Evolutionary conservation across 108 stramenopile species (phyloP).

Genomic region (Pelagomonas calceolata): DNA sequence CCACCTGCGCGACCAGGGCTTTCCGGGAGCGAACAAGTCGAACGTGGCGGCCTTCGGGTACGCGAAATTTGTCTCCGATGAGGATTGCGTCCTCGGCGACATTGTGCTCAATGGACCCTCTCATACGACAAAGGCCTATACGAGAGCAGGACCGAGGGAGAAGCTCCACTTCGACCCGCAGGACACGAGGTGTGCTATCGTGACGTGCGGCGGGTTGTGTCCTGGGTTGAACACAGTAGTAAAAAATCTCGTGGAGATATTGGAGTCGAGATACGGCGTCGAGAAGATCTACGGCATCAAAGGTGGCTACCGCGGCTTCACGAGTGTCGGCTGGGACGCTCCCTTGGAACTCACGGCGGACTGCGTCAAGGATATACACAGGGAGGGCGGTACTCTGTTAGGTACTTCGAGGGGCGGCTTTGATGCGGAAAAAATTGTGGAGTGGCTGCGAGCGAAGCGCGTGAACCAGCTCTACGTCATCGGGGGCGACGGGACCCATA

Average conservation of each 20-base stretch:
- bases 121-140: not conserved
- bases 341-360: constrained; percentile 60
- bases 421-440: constrained; percentile 75
- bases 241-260: constrained; percentile 70
- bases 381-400: constrained; percentile 82
- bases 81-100: not conserved
- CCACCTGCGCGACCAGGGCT: too few species aligned
- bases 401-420: constrained; percentile 86
- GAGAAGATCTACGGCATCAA: constrained; percentile 77
- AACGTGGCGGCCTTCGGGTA: not conserved
- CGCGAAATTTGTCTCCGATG: not conserved
- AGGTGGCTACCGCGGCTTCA: constrained; percentile 83
- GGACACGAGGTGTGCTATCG: constrained; percentile 81
- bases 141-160: constrained; percentile 36
- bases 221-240: constrained; percentile 96
- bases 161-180: constrained; percentile 76
- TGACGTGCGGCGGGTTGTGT: constrained; percentile 92
- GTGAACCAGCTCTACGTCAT: constrained; percentile 85
- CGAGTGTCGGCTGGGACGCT: constrained; percentile 43
- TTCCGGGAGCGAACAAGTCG: not conserved
- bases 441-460: constrained; percentile 47
- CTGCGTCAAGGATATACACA: constrained; percentile 75
- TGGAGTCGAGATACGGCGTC: constrained; percentile 66
- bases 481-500: constrained; percentile 96
- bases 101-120: not conserved